Conservation (phyloP, 306 rosid species). For the Abrus pulchellus region DNA sequence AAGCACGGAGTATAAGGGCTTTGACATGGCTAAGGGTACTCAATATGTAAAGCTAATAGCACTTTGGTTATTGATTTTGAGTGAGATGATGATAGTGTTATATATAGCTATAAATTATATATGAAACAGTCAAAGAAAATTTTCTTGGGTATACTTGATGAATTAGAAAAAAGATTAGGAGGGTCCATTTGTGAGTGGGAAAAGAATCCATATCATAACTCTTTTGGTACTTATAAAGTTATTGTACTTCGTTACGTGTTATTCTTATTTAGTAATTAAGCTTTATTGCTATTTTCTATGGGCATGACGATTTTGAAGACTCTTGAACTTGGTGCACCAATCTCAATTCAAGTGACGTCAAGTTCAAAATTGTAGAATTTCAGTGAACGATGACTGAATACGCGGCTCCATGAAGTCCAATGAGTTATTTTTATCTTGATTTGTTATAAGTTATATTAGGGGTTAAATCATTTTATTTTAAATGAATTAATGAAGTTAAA, state of each 20-base stretch:
- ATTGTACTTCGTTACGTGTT: neutral
- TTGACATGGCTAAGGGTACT: slow-evolving; percentile 38
- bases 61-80: neutral
- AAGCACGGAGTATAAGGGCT: neutral
- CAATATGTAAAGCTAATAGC: neutral
- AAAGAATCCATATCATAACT: slow-evolving; percentile 40
- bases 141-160: neutral
- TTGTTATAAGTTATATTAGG: too few species aligned
- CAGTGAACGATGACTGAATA: neutral
- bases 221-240: neutral
- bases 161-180: neutral
- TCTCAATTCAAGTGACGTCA: neutral
- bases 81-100: neutral
- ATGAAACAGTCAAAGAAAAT: slow-evolving; percentile 4
- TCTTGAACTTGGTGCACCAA: neutral
- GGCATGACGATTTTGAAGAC: slow-evolving; percentile 19
- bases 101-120: slow-evolving; percentile 39
- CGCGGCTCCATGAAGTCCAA: neutral
- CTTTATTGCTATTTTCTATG: slow-evolving; percentile 26
- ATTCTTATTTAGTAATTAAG: neutral
- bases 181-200: slow-evolving; percentile 14
- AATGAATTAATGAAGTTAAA: too few species aligned
- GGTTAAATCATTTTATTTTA: too few species aligned
- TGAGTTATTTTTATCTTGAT: too few species aligned
- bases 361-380: neutral